phyloP scores from a whole-genome alignment of 2,329 filamentous ascomycete genomes.

The Alternaria arbusti region DNA sequence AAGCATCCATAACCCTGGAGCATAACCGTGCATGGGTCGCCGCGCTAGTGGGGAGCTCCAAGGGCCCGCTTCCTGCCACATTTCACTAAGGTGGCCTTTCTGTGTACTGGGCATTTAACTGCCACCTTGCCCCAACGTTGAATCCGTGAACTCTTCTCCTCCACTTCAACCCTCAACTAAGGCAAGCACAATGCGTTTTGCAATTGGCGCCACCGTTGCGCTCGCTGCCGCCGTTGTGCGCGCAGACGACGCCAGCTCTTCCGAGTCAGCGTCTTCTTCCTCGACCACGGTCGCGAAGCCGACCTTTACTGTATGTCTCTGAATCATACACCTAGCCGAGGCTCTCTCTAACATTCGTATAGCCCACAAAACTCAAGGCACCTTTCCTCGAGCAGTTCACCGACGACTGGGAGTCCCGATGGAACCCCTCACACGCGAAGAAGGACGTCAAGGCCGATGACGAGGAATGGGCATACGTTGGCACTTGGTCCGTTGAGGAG shows the following conservation, averaged over 20 bases:
- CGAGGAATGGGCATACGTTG: conserved; percentile 93
- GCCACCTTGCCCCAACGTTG: conserved; percentile 26
- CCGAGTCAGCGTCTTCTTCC: conserved; percentile 60
- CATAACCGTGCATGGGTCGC: conserved; percentile 18
- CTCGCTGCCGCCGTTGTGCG: conserved; percentile 76
- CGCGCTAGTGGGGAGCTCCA: conserved; percentile 19
- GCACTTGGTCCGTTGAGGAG: conserved; percentile 97
- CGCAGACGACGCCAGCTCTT: conserved; percentile 63
- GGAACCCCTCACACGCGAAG: conserved; percentile 95
- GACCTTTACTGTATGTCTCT: conserved; percentile 80
- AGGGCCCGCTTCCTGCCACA: conserved; percentile 17
- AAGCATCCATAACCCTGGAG: conserved; percentile 19
- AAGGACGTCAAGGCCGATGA: conserved; percentile 84
- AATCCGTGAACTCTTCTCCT: conserved; percentile 22
- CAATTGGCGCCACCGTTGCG: conserved; percentile 73
- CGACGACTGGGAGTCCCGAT: conserved; percentile 90
- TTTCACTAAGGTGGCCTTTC: conserved; percentile 27
- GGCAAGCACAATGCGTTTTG: conserved; percentile 61
- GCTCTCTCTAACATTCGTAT: conserved; percentile 27
- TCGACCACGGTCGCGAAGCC: conserved; percentile 71
- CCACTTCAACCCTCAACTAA: conserved; percentile 31
- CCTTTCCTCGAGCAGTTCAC: conserved; percentile 99
- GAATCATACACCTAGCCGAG: neutral
- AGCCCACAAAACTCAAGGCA: conserved; percentile 89
- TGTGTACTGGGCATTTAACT: conserved; percentile 28